phyloP scores from a whole-genome alignment of 495 filamentous ascomycete species.

The Tuber borchii region DNA sequence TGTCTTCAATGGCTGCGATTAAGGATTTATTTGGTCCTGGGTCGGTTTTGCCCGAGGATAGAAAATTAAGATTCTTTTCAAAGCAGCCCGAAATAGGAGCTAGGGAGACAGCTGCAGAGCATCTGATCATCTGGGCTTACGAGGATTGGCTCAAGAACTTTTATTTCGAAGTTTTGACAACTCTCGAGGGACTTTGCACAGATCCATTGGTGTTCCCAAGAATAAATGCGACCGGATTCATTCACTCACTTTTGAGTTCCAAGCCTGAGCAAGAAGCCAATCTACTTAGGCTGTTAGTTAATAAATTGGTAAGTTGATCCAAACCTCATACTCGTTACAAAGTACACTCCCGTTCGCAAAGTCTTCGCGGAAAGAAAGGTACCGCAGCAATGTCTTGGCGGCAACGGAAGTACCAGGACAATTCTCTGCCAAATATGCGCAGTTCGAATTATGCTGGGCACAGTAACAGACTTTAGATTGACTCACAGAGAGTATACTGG shows the following conservation, averaged over 20 bases:
- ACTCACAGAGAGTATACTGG: no score
- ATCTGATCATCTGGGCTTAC: constrained; percentile 83
- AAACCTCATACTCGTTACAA: constrained; percentile 12
- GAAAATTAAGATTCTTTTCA: constrained; percentile 72
- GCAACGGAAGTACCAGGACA: no score
- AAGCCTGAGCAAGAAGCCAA: constrained; percentile 98
- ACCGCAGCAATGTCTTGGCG: no score
- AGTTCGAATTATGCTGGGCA: no score
- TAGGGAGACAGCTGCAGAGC: constrained; percentile 59
- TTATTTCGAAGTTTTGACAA: constrained; percentile 85
- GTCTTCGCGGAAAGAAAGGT: no score
- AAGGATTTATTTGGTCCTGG: constrained; percentile 91
- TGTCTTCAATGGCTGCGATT: constrained; percentile 82
- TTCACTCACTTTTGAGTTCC: constrained; percentile 83
- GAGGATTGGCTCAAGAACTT: constrained; percentile 89
- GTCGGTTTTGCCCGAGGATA: constrained; percentile 69
- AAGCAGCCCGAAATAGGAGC: constrained; percentile 71
- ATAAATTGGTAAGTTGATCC: constrained; percentile 58
- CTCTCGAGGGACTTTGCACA: constrained; percentile 81
- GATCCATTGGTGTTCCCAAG: constrained; percentile 92
- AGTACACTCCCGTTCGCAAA: no score
- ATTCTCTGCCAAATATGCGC: no score
- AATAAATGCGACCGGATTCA: constrained; percentile 74
- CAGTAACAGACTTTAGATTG: no score
- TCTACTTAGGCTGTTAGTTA: constrained; percentile 78